Percentiles rank a stretch among this genome's conserved stretches.
phyloP scores from a whole-genome alignment of 331 rosid genomes.

The Malus hybrid region DNA sequence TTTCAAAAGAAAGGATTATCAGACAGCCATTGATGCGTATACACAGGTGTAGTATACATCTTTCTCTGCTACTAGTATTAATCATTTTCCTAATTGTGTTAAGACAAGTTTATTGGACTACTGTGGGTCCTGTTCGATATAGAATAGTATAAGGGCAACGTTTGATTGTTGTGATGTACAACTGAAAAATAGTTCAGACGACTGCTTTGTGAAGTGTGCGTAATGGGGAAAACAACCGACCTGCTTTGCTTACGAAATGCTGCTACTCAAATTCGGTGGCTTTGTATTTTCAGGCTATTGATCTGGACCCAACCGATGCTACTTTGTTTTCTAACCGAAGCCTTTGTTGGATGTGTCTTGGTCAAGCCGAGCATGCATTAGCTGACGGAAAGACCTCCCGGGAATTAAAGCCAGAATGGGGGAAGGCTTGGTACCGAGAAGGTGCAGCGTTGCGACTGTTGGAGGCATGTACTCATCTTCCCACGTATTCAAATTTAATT shows the following conservation, averaged over 20 bases:
- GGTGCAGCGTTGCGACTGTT: conserved; percentile 87
- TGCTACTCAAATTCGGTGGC: background rate
- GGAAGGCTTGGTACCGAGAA: conserved; percentile 94
- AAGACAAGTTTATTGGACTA: background rate
- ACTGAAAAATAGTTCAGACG: background rate
- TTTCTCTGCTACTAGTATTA: background rate
- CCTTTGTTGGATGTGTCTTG: conserved; percentile 80
- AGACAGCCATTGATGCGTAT: conserved; percentile 68
- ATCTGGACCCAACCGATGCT: conserved; percentile 66
- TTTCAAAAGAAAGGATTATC: conserved; percentile 55
- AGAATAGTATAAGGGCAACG: background rate
- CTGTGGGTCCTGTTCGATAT: background rate
- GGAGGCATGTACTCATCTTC: conserved; percentile 55
- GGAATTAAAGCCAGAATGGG: conserved; percentile 82
- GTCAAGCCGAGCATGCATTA: conserved; percentile 84
- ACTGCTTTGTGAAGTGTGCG: background rate
- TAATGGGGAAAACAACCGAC: background rate
- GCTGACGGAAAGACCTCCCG: conserved; percentile 88
- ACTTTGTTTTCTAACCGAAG: conserved; percentile 79
- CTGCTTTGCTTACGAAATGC: background rate
- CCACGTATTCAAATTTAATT: background rate
- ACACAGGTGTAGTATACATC: conserved; percentile 59
- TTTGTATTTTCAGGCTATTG: conserved; percentile 62
- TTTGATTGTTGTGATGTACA: background rate
- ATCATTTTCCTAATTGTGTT: background rate